phyloP scores from a whole-genome alignment of 768 basidiomycete genomes.

The Leccinum subtestaceum region DNA sequence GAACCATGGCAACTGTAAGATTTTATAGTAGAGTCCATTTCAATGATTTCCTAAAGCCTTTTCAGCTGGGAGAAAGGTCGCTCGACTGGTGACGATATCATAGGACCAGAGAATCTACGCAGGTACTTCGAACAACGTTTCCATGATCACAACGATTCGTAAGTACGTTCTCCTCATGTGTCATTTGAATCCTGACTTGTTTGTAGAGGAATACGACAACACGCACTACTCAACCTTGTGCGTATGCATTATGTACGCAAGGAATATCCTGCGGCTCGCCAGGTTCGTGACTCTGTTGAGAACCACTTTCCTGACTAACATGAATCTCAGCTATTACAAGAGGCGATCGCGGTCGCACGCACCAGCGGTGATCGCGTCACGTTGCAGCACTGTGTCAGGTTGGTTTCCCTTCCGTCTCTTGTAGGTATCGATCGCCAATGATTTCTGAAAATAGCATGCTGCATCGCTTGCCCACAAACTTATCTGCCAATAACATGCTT shows the following conservation, averaged over 20 bases:
- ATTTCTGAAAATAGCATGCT: constrained; percentile 48
- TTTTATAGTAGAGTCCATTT: not conserved
- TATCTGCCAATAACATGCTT: constrained; percentile 39
- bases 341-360: constrained; percentile 77
- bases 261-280: constrained; percentile 65
- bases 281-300: constrained; percentile 40
- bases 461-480: constrained; percentile 60
- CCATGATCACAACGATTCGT: constrained; percentile 80
- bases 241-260: constrained; percentile 72
- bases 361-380: constrained; percentile 68
- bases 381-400: constrained; percentile 78
- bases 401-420: constrained; percentile 25
- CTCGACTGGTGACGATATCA: constrained; percentile 65
- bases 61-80: constrained; percentile 65
- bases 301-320: constrained; percentile 1
- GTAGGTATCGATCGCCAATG: constrained; percentile 13
- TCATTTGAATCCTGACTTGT: not conserved
- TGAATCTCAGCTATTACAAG: constrained; percentile 55
- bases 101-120: constrained; percentile 68
- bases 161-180: constrained; percentile 27
- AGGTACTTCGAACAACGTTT: constrained; percentile 86
- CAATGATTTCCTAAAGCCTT: not conserved
- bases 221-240: constrained; percentile 73
- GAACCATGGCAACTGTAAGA: constrained; percentile 60
- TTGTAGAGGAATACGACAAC: constrained; percentile 71